phyloP scores from a whole-genome alignment of 345 rosid genomes.

The Salix exigua region DNA sequence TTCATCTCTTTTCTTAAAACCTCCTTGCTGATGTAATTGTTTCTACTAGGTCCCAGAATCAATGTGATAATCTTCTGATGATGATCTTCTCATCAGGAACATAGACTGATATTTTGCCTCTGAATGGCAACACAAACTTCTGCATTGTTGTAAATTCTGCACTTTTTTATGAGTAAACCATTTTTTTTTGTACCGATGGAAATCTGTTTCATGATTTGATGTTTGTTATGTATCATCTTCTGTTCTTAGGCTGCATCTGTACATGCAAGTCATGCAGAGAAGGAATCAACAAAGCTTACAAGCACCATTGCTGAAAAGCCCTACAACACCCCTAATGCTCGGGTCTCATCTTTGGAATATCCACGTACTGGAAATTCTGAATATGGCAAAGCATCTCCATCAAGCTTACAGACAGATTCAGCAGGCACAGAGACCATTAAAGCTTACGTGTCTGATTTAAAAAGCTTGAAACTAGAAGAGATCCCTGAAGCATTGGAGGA shows the following conservation, averaged over 20 bases:
- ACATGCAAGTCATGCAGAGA: slow-evolving; percentile 28
- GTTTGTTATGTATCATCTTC: slow-evolving; percentile 11
- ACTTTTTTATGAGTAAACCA: neutral
- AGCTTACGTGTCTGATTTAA: slow-evolving; percentile 42
- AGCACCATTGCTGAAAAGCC: slow-evolving; percentile 44
- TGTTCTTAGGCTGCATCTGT: slow-evolving; percentile 45
- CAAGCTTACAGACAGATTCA: slow-evolving; percentile 32
- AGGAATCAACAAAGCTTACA: slow-evolving; percentile 42
- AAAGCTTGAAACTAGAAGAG: slow-evolving; percentile 45
- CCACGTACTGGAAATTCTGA: slow-evolving; percentile 51
- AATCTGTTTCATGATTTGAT: slow-evolving; percentile 15
- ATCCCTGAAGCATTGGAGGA: slow-evolving; percentile 55
- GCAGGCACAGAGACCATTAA: slow-evolving; percentile 34
- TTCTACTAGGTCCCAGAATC: neutral
- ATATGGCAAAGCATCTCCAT: slow-evolving; percentile 51
- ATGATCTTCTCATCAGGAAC: neutral
- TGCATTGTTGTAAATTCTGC: neutral
- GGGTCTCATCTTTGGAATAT: slow-evolving; percentile 72
- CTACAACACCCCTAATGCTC: slow-evolving; percentile 69
- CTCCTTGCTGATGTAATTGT: too few relatives aligned
- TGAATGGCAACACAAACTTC: neutral
- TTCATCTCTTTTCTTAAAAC: too few relatives aligned
- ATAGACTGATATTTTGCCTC: neutral
- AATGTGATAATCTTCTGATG: neutral
- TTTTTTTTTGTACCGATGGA: slow-evolving; percentile 2